Conservation (phyloP, 2,329 filamentous ascomycete species). For the Claviceps sp. region DNA sequence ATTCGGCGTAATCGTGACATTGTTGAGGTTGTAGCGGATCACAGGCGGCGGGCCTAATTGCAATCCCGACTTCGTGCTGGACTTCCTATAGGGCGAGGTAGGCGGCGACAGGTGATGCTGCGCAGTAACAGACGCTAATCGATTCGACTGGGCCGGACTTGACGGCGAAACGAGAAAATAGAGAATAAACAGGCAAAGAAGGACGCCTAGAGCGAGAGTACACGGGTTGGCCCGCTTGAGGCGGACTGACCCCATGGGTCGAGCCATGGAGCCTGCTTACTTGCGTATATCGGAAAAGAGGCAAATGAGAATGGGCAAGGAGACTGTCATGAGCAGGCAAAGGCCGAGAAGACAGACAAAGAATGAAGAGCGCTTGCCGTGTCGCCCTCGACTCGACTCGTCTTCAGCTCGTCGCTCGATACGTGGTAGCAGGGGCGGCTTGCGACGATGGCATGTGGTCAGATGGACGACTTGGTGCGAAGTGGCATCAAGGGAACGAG, state of each 20-base stretch:
- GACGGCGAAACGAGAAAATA: conserved; percentile 46
- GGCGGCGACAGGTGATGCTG: conserved; percentile 31
- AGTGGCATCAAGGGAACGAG: background rate
- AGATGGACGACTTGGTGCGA: background rate
- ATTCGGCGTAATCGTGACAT: conserved; percentile 68
- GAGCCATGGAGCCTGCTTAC: conserved; percentile 31
- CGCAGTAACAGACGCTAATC: conserved; percentile 33
- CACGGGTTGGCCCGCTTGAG: conserved; percentile 70
- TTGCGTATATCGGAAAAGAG: background rate
- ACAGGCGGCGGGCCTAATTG: conserved; percentile 58
- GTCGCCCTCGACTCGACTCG: background rate
- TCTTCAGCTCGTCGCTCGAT: conserved; percentile 1
- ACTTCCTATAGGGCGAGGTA: conserved; percentile 30
- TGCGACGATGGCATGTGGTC: conserved; percentile 5
- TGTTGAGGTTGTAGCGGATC: conserved; percentile 87
- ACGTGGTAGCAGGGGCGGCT: conserved; percentile 4
- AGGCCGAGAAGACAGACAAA: background rate
- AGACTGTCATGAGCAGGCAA: background rate
- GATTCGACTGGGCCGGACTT: conserved; percentile 29
- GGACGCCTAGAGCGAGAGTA: conserved; percentile 56
- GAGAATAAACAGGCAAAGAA: conserved; percentile 61
- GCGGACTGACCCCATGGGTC: conserved; percentile 51
- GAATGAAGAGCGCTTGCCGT: background rate
- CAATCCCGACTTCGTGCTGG: conserved; percentile 18
- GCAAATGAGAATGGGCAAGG: background rate